Conservation (phyloP, 1,284 basidiomycete genomes). For the Naganishia albida region DNA sequence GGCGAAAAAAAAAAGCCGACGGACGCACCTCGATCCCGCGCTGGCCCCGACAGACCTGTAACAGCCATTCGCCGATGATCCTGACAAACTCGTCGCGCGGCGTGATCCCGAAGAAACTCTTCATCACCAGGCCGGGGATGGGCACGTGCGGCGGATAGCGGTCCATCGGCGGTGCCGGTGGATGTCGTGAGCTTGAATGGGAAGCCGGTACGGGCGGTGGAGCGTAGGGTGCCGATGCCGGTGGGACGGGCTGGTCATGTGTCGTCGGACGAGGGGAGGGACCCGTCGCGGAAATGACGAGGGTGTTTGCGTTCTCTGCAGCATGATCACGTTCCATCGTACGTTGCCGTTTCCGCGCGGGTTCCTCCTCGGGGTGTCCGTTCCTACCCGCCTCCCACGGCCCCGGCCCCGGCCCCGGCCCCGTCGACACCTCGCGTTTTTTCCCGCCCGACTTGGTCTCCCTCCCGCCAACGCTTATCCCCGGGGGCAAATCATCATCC, state of each 20-base stretch:
- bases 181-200: too few species aligned
- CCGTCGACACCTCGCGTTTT: not conserved
- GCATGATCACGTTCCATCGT: too few species aligned
- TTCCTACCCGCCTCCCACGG: constrained; percentile 1
- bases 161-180: too few species aligned
- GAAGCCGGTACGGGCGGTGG: too few species aligned
- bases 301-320: too few species aligned
- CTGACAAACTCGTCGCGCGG: constrained; percentile 92
- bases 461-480: constrained; percentile 11
- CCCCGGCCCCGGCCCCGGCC: too few species aligned
- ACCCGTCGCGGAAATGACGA: too few species aligned
- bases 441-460: constrained; percentile 1
- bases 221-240: not conserved
- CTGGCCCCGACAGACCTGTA: constrained; percentile 50
- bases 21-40: constrained; percentile 56
- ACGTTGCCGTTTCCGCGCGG: not conserved
- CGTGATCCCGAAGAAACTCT: constrained; percentile 74
- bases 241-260: not conserved
- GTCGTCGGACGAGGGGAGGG: not conserved
- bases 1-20: too few species aligned
- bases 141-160: constrained; percentile 24
- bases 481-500: constrained; percentile 21
- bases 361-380: not conserved
- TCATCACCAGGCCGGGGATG: constrained; percentile 29
- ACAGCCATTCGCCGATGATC: constrained; percentile 85